These are phyloP conservation scores for Colletotrichum coccodes DNA, from an alignment of 2,329 filamentous ascomycete species.

Conservation along the genomic window DNA sequence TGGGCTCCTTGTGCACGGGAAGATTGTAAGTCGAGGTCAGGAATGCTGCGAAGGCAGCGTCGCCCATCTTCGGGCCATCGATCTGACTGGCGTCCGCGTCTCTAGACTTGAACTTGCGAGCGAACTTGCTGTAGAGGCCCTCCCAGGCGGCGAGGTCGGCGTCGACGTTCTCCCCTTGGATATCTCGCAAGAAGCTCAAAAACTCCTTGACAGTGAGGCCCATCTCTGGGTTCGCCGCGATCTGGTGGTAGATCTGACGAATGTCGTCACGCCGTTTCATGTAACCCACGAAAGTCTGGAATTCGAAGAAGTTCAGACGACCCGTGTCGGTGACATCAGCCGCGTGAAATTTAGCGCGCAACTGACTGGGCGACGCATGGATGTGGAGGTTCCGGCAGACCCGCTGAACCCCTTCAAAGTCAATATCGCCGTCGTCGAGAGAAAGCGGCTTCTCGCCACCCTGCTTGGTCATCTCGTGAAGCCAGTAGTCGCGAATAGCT, in stretches of 20 bases:
- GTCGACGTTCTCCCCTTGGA: constrained; percentile 81
- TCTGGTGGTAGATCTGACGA: constrained; percentile 73
- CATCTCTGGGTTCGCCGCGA: constrained; percentile 66
- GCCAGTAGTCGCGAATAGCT: constrained; percentile 87
- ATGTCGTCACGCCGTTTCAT: constrained; percentile 90
- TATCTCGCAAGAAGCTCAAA: constrained; percentile 75
- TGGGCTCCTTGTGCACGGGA: constrained; percentile 69
- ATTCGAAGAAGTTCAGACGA: constrained; percentile 81
- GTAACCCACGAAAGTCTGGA: constrained; percentile 82
- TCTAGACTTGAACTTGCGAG: constrained; percentile 65
- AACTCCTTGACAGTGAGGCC: constrained; percentile 82
- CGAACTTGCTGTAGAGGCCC: constrained; percentile 75
- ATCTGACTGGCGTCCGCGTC: constrained; percentile 50
- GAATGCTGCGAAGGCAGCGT: constrained; percentile 81
- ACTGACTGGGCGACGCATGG: constrained; percentile 80
- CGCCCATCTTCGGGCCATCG: constrained; percentile 68
- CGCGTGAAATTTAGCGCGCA: constrained; percentile 78
- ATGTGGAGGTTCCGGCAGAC: constrained; percentile 93
- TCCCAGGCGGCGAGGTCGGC: constrained; percentile 75
- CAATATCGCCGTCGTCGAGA: constrained; percentile 75
- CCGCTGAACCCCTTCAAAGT: constrained; percentile 81
- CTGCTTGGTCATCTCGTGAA: constrained; percentile 80
- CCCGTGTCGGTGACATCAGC: constrained; percentile 74
- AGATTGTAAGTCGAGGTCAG: constrained; percentile 80
- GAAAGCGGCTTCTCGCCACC: constrained; percentile 56